Conservation (phyloP, 2,329 filamentous ascomycete genomes). For the Chalaropsis thielavioides region DNA sequence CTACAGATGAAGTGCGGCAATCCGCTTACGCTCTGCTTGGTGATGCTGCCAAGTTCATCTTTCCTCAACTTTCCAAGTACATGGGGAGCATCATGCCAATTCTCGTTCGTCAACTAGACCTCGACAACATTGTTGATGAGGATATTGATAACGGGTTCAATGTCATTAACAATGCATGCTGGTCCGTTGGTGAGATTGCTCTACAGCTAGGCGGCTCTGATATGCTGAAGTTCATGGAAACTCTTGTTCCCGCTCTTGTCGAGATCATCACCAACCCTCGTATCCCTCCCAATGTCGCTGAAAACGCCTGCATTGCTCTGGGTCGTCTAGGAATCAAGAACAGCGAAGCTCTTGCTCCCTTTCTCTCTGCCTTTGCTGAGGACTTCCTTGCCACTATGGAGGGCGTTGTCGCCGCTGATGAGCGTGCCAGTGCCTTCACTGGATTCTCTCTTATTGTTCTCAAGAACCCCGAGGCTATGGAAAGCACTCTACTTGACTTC, state of each 20-base stretch:
- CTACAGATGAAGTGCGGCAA: constrained; percentile 82
- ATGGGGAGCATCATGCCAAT: constrained; percentile 63
- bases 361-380: constrained; percentile 64
- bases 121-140: constrained; percentile 61
- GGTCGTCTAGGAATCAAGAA: constrained; percentile 75
- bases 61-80: constrained; percentile 60
- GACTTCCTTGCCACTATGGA: constrained; percentile 71
- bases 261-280: constrained; percentile 74
- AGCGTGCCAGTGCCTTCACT: constrained; percentile 86
- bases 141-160: constrained; percentile 75
- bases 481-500: constrained; percentile 66
- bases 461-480: constrained; percentile 82
- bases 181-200: constrained; percentile 87
- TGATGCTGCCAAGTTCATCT: constrained; percentile 88
- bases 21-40: constrained; percentile 90
- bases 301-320: constrained; percentile 88
- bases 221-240: constrained; percentile 63
- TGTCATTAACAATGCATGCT: constrained; percentile 96
- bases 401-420: constrained; percentile 74
- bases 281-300: constrained; percentile 72
- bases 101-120: constrained; percentile 74
- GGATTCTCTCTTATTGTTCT: constrained; percentile 78
- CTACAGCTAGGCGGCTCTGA: constrained; percentile 55
- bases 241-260: constrained; percentile 61
- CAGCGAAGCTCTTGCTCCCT: constrained; percentile 59